phyloP scores from a whole-genome alignment of 345 rosid genomes.

The Syzygium jambos region DNA sequence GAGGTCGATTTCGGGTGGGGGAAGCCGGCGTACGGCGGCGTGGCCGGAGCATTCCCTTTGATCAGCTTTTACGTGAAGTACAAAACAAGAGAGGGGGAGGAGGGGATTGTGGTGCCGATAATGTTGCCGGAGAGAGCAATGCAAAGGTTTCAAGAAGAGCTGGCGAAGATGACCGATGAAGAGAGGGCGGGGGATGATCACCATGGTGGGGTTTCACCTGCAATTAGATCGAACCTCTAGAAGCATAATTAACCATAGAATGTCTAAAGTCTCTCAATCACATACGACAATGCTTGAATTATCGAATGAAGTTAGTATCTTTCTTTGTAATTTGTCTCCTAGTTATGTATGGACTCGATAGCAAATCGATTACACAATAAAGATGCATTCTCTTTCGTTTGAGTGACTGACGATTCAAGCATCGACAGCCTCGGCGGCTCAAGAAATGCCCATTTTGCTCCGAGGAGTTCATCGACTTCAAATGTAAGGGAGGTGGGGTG shows the following conservation, averaged over 20 bases:
- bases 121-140: neutral
- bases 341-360: too few species aligned
- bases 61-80: neutral
- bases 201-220: rapidly evolving
- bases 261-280: too few species aligned
- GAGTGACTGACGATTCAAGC: too few species aligned
- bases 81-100: neutral
- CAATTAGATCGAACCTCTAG: neutral
- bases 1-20: neutral
- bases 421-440: too few species aligned
- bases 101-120: neutral
- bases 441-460: too few species aligned
- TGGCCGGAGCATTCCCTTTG: neutral
- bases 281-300: too few species aligned
- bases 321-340: too few species aligned
- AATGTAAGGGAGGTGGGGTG: too few species aligned
- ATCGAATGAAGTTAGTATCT: too few species aligned
- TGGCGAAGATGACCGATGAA: neutral
- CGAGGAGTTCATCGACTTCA: too few species aligned
- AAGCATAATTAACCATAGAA: neutral
- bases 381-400: too few species aligned
- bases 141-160: neutral
- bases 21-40: neutral
- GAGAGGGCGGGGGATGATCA: neutral
- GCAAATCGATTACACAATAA: too few species aligned